Conservation (phyloP, 2,329 filamentous ascomycete species). For the Colletotrichum spaethianum region DNA sequence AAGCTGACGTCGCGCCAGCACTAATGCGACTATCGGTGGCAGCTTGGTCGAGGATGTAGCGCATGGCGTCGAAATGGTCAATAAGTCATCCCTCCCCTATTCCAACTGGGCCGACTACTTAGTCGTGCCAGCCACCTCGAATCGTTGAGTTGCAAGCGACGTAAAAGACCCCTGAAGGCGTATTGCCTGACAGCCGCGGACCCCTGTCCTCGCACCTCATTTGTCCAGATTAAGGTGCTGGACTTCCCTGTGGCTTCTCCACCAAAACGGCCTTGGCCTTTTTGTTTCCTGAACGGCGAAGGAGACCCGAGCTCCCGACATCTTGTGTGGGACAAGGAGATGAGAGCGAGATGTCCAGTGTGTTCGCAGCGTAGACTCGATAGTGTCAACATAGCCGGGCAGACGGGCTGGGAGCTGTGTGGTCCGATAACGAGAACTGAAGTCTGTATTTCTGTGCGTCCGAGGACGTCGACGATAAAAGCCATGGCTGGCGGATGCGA, state of each 20-base stretch:
- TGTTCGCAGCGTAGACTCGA: neutral
- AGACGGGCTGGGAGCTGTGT: neutral
- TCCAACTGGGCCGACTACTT: slow-evolving; percentile 11
- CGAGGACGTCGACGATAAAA: neutral
- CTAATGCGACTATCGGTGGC: slow-evolving; percentile 37
- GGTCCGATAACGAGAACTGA: neutral
- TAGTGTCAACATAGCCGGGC: neutral
- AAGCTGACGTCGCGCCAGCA: slow-evolving; percentile 22
- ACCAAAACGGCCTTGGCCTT: slow-evolving; percentile 28
- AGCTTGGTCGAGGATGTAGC: slow-evolving; percentile 22
- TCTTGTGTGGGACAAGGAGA: neutral
- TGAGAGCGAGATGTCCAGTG: neutral
- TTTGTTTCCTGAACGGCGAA: slow-evolving; percentile 34
- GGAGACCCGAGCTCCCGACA: neutral
- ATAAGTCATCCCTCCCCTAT: slow-evolving; percentile 32
- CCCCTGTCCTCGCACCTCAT: slow-evolving; percentile 31
- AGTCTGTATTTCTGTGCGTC: neutral
- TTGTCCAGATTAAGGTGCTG: slow-evolving; percentile 40
- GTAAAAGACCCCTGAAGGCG: slow-evolving; percentile 35
- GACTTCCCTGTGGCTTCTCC: slow-evolving; percentile 27
- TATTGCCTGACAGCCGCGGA: slow-evolving; percentile 31
- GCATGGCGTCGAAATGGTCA: slow-evolving; percentile 7
- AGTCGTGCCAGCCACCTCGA: slow-evolving; percentile 30
- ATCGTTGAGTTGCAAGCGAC: slow-evolving; percentile 26
- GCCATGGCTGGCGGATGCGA: neutral